Percentiles rank a stretch among this genome's conserved stretches.
Evolutionary conservation across 495 filamentous ascomycete species (phyloP).

Genomic region (Poronia punctata): DNA sequence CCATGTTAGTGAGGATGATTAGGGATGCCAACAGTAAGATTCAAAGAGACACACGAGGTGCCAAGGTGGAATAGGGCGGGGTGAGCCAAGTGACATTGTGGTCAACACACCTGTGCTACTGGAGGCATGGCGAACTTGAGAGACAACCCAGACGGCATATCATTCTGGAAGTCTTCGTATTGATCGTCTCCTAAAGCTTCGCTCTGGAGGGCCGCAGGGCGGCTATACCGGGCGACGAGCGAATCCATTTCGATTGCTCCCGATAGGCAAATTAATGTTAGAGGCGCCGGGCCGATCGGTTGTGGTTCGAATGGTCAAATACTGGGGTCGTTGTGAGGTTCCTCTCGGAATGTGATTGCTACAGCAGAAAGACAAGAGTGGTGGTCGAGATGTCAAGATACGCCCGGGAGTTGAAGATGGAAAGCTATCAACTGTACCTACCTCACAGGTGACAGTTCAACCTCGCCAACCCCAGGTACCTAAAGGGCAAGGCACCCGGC

Average conservation of each 20-base stretch:
- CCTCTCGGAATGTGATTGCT: too few species aligned
- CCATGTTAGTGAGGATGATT: background rate
- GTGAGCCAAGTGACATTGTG: background rate
- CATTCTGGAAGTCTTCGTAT: slow-evolving; percentile 60
- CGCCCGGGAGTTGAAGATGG: too few species aligned
- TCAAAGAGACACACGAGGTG: too few species aligned
- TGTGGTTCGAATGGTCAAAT: too few species aligned
- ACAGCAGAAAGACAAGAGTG: too few species aligned
- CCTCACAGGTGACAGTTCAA: too few species aligned
- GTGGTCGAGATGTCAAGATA: background rate
- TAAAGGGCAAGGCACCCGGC: too few species aligned
- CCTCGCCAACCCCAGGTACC: too few species aligned
- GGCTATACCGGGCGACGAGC: slow-evolving; percentile 83
- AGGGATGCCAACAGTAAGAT: too few species aligned
- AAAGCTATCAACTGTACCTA: too few species aligned
- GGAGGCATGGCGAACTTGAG: slow-evolving; percentile 92
- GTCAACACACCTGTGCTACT: slow-evolving; percentile 68
- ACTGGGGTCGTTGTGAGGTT: too few species aligned
- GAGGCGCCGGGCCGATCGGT: background rate
- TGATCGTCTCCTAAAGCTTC: slow-evolving; percentile 62
- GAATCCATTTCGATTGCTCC: slow-evolving; percentile 64
- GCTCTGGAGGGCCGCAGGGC: slow-evolving; percentile 56
- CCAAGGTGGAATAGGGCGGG: too few species aligned
- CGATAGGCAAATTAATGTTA: background rate
- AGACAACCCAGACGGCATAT: slow-evolving; percentile 60